Evolutionary conservation across 371 early-diverging fungal species (phyloP), one percentile per base, ranked within the genome.

Genomic region (Zopfochytrium polystomum): DNA sequence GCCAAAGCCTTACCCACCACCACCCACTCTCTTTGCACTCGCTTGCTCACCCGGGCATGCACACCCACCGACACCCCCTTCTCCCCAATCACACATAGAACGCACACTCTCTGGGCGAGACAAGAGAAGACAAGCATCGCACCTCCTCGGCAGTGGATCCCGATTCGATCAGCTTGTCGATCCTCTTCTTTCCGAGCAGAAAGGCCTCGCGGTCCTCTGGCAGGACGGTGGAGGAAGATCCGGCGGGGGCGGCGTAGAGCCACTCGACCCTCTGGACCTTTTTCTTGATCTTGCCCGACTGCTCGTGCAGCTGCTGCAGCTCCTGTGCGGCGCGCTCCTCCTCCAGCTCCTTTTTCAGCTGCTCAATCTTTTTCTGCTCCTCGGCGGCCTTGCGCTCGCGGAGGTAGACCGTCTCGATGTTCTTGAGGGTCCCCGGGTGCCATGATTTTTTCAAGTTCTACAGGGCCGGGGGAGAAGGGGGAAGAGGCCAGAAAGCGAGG

Each of bases 401-500:
- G 65, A 92, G 87, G 90, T 95, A 95, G 44, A 95, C 90, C 70
- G 85, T 82, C 66, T 92, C 93, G 72, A 89, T 89, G 74, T 94
- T 93, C 33, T 87, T 85, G 62, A 90, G 83, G 27, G 95, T 93
- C 54, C 80, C 81, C 60, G 97, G 93, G 85, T 96, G 96, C 96
- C 96, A 96, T 34, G 90, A 90, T 76, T 96, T 97, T 85, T 96
- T 95, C 81, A 96, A 78, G 70, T 91, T 91, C 52, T 70, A n/a
- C n/a, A n/a, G n/a, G n/a, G n/a, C n/a, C n/a, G n/a, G n/a, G 49
- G 27, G n/a, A 45, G 27, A 3, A 46, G 56, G 32, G 23, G n/a
- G 20, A 61, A 23, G n/a, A 5, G 44, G 7, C 0, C 4, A 38
- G 27, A 55, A 26, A 9, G 50, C 9, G 55, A 22, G n/a, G 46